These are phyloP conservation scores for Myrica gale DNA, from an alignment of 306 rosid genomes.

Conservation along the genomic window DNA sequence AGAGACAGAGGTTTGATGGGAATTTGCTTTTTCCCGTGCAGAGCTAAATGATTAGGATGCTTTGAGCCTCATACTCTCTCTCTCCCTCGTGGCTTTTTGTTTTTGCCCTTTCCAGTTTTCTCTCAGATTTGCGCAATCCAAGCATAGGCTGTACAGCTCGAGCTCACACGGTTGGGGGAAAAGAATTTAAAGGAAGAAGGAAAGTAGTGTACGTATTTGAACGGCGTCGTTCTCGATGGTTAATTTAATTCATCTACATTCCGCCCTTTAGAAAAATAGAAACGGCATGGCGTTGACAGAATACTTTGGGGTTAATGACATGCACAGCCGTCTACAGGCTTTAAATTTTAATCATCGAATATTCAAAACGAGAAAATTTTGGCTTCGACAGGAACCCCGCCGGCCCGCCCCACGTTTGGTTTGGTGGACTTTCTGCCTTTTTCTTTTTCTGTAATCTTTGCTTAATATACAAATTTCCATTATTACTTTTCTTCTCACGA, in stretches of 20 bases:
- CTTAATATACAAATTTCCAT: background rate
- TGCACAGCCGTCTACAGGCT: background rate
- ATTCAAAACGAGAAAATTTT: background rate
- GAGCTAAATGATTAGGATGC: slow-evolving; percentile 28
- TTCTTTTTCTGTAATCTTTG: background rate
- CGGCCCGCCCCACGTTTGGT: no score
- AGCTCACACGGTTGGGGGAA: background rate
- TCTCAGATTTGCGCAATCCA: background rate
- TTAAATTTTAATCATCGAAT: no score
- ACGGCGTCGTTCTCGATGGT: background rate
- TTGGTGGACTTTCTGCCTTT: background rate
- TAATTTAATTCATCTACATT: no score
- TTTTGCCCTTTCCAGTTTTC: background rate
- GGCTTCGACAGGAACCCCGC: background rate
- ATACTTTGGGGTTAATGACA: background rate
- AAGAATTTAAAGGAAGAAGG: background rate
- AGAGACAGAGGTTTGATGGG: slow-evolving; percentile 42
- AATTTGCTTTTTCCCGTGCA: slow-evolving; percentile 30
- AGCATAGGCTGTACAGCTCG: background rate
- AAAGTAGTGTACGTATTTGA: background rate
- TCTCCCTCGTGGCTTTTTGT: slow-evolving; percentile 4
- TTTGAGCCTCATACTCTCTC: slow-evolving; percentile 29
- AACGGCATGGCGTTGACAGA: background rate
- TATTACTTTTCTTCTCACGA: no score
- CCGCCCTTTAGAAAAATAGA: background rate